A percentile compares a stretch with the other conserved stretches of the same genome.
These are phyloP conservation scores for Nakazawaea sp. DNA, from an alignment of 805 yeast genomes.

Conservation along the genomic window DNA sequence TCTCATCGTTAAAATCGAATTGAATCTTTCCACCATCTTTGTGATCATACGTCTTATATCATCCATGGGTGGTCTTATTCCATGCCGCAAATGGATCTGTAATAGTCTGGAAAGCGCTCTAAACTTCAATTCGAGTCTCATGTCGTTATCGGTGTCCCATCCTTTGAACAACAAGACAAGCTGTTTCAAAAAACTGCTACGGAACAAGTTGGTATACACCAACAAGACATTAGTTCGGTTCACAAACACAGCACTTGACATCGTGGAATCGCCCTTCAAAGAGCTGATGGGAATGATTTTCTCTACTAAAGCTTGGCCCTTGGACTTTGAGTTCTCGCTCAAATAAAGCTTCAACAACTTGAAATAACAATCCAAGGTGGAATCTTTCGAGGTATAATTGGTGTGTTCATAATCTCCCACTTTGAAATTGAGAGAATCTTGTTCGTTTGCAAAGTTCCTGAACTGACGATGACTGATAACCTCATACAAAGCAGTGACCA, in stretches of 20 bases:
- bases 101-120: background rate
- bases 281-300: slow-evolving; percentile 27
- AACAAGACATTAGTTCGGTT: slow-evolving; percentile 24
- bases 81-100: background rate
- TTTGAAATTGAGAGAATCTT: too few relatives aligned
- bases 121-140: slow-evolving; percentile 1
- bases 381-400: slow-evolving; percentile 22
- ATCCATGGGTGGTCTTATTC: background rate
- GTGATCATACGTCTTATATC: background rate
- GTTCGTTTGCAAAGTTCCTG: background rate
- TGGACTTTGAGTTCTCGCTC: slow-evolving; percentile 8
- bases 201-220: slow-evolving; percentile 22
- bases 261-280: slow-evolving; percentile 13
- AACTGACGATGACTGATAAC: slow-evolving; percentile 2
- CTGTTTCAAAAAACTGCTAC: slow-evolving; percentile 17
- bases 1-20: background rate
- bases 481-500: slow-evolving; percentile 1
- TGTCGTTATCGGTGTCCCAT: background rate
- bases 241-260: slow-evolving; percentile 14
- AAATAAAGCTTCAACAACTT: slow-evolving; percentile 20
- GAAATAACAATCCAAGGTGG: slow-evolving; percentile 24
- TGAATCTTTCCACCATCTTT: slow-evolving; percentile 1
- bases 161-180: slow-evolving; percentile 2
- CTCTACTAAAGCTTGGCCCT: slow-evolving; percentile 19
- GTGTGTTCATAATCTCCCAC: too few relatives aligned